A percentile compares a stretch with the other conserved stretches of the same genome.
Conservation (phyloP, 1,284 basidiomycete species). For the Peniophora sp. region DNA sequence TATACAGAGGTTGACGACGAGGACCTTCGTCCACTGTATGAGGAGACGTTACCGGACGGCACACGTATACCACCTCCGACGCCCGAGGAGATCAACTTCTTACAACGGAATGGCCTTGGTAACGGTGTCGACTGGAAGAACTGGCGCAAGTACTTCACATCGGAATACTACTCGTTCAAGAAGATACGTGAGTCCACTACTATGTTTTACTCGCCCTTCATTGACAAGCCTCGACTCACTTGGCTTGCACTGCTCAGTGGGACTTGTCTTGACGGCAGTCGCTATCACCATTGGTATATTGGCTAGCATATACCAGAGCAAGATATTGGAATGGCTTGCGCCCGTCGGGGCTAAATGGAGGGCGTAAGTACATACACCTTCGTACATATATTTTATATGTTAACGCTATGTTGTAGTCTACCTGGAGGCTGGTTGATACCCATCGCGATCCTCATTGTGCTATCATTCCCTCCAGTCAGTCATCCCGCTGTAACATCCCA, state of each 20-base stretch:
- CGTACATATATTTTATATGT: background rate
- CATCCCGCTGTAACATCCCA: no score
- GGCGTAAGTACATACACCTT: background rate
- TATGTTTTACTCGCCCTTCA: background rate
- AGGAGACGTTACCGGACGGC: no score
- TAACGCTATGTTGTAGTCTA: background rate
- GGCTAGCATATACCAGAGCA: background rate
- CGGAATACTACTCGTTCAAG: background rate
- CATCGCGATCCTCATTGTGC: constrained; percentile 67
- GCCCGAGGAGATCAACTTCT: no score
- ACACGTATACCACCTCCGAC: no score
- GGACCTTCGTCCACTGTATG: no score
- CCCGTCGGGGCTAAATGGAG: background rate
- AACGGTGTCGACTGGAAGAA: background rate
- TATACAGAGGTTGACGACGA: no score
- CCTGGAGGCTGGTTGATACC: constrained; percentile 70
- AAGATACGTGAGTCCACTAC: background rate
- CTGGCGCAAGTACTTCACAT: background rate
- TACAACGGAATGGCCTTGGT: no score
- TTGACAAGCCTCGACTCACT: background rate
- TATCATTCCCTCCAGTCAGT: constrained; percentile 65
- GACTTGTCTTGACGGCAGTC: background rate
- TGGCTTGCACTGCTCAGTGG: background rate
- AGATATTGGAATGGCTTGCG: background rate
- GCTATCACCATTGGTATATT: background rate